A percentile compares a stretch with the other conserved stretches of the same genome.
phyloP scores from a whole-genome alignment of 2,329 filamentous ascomycete genomes.

The Alternaria sp. region DNA sequence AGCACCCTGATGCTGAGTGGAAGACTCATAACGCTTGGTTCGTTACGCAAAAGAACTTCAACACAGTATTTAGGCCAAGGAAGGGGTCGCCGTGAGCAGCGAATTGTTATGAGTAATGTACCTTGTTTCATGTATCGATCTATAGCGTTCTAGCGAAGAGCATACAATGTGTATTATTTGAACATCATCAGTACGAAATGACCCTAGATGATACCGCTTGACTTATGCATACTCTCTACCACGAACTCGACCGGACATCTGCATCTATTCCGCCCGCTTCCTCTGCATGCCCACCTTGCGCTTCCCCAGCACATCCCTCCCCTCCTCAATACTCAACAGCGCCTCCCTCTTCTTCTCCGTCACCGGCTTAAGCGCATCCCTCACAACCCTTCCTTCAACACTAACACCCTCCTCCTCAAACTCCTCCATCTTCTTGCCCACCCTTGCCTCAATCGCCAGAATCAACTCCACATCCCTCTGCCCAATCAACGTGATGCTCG shows the following conservation, averaged over 20 bases:
- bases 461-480: conserved; percentile 91
- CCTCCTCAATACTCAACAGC: conserved; percentile 87
- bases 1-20: conserved; percentile 51
- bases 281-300: conserved; percentile 55
- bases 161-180: not conserved
- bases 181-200: not conserved
- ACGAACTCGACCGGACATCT: fast-evolving
- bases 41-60: conserved; percentile 55
- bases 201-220: not conserved
- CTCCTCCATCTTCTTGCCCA: conserved; percentile 78
- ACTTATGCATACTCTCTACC: not conserved
- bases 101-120: not conserved
- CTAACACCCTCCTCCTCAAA: conserved; percentile 93
- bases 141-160: conserved; percentile 9
- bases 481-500: conserved; percentile 86
- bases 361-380: conserved; percentile 85
- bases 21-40: conserved; percentile 63
- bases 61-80: conserved; percentile 50
- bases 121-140: not conserved
- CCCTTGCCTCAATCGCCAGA: conserved; percentile 85
- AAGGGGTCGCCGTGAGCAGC: not conserved
- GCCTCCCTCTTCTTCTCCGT: conserved; percentile 97
- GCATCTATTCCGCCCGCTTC: conserved; percentile 18
- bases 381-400: conserved; percentile 85
- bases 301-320: conserved; percentile 90